phyloP scores from a whole-genome alignment of 352 stramenopile species.

The Globisporangium polare region DNA sequence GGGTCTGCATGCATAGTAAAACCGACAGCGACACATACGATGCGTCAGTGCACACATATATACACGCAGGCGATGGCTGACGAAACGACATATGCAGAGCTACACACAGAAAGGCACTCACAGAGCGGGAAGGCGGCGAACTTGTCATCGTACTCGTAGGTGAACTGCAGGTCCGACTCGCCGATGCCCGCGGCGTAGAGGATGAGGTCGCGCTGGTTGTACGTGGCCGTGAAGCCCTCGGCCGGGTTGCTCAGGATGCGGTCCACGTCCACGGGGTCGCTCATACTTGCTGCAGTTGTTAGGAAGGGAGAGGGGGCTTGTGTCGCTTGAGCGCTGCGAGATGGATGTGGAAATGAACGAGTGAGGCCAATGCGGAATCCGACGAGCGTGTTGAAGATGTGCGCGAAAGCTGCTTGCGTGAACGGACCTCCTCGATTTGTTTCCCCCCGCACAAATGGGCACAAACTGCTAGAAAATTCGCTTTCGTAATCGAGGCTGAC shows the following conservation, averaged over 20 bases:
- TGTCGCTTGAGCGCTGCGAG: not conserved
- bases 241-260: conserved; percentile 55
- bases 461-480: not conserved
- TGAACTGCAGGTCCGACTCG: conserved; percentile 83
- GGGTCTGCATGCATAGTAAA: conserved; percentile 34
- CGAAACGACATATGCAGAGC: not conserved
- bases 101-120: conserved; percentile 9
- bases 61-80: not conserved
- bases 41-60: not conserved
- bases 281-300: conserved; percentile 24
- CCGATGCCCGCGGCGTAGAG: conserved; percentile 88
- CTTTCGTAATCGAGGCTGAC: too few species aligned
- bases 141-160: conserved; percentile 82
- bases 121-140: conserved; percentile 88
- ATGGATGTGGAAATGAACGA: not conserved
- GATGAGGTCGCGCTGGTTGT: conserved; percentile 89
- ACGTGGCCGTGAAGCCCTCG: conserved; percentile 54
- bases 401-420: not conserved
- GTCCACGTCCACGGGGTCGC: conserved; percentile 39
- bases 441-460: not conserved
- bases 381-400: not conserved
- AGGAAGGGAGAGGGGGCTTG: not conserved
- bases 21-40: not conserved
- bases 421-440: not conserved
- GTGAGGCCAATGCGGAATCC: not conserved